phyloP scores from a whole-genome alignment of 495 filamentous ascomycete genomes.

The Tetracladium marchalianum region DNA sequence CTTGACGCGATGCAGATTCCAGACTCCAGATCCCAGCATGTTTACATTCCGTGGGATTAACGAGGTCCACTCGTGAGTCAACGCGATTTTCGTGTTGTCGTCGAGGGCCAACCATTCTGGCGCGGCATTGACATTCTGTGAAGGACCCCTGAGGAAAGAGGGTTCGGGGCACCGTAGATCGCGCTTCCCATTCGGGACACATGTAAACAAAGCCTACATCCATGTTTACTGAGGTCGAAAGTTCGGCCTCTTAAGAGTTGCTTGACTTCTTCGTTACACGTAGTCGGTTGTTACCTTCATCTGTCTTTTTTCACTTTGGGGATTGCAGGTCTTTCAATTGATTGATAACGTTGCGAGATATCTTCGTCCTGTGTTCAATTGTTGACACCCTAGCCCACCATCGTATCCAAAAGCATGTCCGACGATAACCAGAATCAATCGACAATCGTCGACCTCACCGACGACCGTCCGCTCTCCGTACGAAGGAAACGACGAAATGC shows the following conservation, averaged over 20 bases:
- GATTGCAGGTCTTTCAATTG: too few species aligned
- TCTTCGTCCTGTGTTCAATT: too few species aligned
- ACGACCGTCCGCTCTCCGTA: conserved; percentile 13
- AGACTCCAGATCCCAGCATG: too few species aligned
- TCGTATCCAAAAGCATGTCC: conserved; percentile 1
- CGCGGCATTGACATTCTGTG: too few species aligned
- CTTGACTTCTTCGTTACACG: not conserved
- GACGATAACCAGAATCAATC: conserved; percentile 1
- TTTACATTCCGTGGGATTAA: too few species aligned
- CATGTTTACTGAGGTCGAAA: not conserved
- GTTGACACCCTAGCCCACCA: not conserved
- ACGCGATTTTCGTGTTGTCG: too few species aligned
- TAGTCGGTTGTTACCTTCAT: not conserved
- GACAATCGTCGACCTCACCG: not conserved
- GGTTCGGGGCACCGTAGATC: not conserved
- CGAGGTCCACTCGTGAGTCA: too few species aligned
- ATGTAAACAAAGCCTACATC: not conserved
- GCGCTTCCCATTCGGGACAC: not conserved
- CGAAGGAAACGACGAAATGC: conserved; percentile 11
- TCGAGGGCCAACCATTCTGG: too few species aligned
- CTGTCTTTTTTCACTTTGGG: not conserved
- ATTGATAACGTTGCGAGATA: too few species aligned
- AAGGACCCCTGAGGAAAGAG: too few species aligned
- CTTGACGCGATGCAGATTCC: too few species aligned
- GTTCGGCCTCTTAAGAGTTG: not conserved